Evolutionary conservation across 106 monocot genomes (phyloP), one percentile per base, ranked within the genome.

Genomic region (Gastrodia elata): DNA sequence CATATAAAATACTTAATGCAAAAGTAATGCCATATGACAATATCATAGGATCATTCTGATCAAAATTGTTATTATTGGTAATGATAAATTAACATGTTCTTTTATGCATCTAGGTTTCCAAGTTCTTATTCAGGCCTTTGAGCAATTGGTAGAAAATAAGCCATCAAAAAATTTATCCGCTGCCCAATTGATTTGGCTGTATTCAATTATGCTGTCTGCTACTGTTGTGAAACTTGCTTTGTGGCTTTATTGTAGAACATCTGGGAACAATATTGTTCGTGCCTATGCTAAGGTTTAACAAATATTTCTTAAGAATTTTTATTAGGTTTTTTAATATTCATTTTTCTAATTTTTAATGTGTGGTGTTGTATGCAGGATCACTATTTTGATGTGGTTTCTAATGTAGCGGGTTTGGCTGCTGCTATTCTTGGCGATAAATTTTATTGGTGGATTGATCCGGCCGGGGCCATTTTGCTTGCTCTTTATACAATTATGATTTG

Each of bases 311-410:
- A 30, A 8, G 27, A 11, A 6, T 30, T 28, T 71, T 22, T 41
- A 5, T 11, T 41, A 40, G 25, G 26, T 69, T 69, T 8, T 38
- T 10, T 69, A 3, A 4, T 10, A 0, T 41, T 4, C 25, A 7
- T 25, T 5, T 16, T 69, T 35, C 25, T 35, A 72, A 71, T 2
- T 35, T 40, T 68, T 28, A 0, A n/a, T 15, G 10, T 8, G 8
- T 24, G 42, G n/a, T 38, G 24, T 36, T 70, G 44, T 22, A 11
- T 39, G 10, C 83, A 94, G 90, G 94, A 94, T 78, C 94, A 94
- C 71, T 94, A 88, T 73, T 94, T 94, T 58, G 94, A 94, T 68
- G 94, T 94, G 22, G 90, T 94, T 27, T 91, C 94, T 14, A 94
- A 94, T 80, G 75, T 94, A 15, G 75, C 91, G 38, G 94, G 94